Evolutionary conservation across 2,329 filamentous ascomycete genomes (phyloP).

Genomic region (Truncatella angustata): DNA sequence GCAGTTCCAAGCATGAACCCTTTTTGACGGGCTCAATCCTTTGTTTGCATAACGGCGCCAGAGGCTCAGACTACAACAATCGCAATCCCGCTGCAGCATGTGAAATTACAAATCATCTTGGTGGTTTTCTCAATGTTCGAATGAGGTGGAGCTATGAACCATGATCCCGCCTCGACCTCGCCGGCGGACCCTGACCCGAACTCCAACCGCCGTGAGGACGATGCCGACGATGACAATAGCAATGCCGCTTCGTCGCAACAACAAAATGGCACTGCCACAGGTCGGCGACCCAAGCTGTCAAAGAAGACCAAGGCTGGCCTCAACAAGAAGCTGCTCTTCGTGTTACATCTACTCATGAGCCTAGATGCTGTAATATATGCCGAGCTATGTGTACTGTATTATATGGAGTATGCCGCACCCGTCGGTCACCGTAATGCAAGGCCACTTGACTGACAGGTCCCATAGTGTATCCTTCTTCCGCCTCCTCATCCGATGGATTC

Average conservation of each 20-base stretch:
- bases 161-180: constrained; percentile 43
- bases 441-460: not conserved
- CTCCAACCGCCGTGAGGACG: constrained; percentile 15
- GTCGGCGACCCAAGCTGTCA: constrained; percentile 21
- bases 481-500: constrained; percentile 55
- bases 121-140: constrained; percentile 29
- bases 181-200: constrained; percentile 31
- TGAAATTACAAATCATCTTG: constrained; percentile 24
- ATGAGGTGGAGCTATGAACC: constrained; percentile 44
- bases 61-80: not conserved
- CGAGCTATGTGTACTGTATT: constrained; percentile 65
- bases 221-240: constrained; percentile 7
- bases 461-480: constrained; percentile 63
- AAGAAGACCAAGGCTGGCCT: constrained; percentile 33
- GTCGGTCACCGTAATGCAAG: too few relatives aligned
- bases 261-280: constrained; percentile 2
- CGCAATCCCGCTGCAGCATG: constrained; percentile 24
- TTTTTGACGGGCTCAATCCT: not conserved
- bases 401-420: constrained; percentile 60
- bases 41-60: not conserved
- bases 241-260: not conserved
- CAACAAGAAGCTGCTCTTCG: constrained; percentile 58
- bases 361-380: constrained; percentile 64
- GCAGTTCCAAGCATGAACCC: not conserved
- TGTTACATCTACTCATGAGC: constrained; percentile 58